Evolutionary conservation across 306 rosid genomes (phyloP).

Genomic region (Trifolium subterraneum): DNA sequence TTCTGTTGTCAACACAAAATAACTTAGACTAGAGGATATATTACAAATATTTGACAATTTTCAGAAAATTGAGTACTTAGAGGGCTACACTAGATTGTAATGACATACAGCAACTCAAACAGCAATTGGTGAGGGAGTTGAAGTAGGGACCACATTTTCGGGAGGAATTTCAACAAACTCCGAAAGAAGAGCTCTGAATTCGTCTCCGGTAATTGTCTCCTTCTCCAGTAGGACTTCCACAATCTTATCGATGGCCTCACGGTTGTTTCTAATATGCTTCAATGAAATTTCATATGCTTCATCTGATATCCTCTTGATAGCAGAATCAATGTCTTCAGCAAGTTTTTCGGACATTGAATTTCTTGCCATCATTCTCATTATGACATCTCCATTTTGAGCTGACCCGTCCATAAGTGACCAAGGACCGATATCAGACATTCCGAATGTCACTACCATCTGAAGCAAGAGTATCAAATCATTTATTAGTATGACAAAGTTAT

Average conservation of each 20-base stretch:
- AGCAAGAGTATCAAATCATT: conserved; percentile 48
- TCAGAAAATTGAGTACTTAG: conserved; percentile 34
- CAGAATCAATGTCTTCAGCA: conserved; percentile 89
- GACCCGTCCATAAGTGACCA: conserved; percentile 94
- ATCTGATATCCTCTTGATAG: conserved; percentile 82
- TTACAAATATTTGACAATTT: conserved; percentile 53
- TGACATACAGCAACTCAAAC: conserved; percentile 55
- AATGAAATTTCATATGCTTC: conserved; percentile 87
- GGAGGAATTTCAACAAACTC: conserved; percentile 90
- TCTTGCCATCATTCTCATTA: conserved; percentile 99
- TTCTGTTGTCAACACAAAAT: background rate
- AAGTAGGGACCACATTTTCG: conserved; percentile 71
- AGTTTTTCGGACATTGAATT: conserved; percentile 97
- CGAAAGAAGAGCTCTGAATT: conserved; percentile 86
- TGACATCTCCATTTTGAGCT: conserved; percentile 81
- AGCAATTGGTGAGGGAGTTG: conserved; percentile 74
- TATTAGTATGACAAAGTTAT: conserved; percentile 17
- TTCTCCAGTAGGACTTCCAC: conserved; percentile 94
- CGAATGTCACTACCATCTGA: conserved; percentile 95
- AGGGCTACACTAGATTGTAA: conserved; percentile 43
- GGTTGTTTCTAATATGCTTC: conserved; percentile 87
- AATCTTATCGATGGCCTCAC: conserved; percentile 92
- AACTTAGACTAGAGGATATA: background rate
- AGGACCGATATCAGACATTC: conserved; percentile 98
- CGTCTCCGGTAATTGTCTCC: conserved; percentile 88